Conservation (phyloP, 2,329 filamentous ascomycete species). For the Exophiala oligosperma region DNA sequence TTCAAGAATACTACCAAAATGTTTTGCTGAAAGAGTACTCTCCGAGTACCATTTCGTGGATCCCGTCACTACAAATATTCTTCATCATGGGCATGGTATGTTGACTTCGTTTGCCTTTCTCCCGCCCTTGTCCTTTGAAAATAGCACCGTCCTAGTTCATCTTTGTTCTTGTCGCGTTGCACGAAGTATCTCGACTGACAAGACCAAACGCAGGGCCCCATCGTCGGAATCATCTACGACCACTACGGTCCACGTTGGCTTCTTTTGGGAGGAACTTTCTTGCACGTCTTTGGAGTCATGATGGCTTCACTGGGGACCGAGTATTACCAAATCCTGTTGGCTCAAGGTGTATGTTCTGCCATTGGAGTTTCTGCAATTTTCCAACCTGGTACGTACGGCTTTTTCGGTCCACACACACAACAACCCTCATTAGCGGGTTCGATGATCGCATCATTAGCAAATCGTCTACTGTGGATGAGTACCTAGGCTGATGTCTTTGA, state of each 20-base stretch:
- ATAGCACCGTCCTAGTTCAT: no score
- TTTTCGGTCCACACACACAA: conserved; percentile 14
- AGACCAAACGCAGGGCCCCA: not conserved
- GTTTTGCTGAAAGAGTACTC: conserved; percentile 51
- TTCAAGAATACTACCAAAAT: conserved; percentile 60
- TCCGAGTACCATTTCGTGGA: conserved; percentile 61
- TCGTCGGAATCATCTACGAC: conserved; percentile 40
- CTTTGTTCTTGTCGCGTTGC: no score
- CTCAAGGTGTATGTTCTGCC: conserved; percentile 55
- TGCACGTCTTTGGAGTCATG: conserved; percentile 61
- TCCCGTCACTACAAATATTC: conserved; percentile 54
- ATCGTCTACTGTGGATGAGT: no score
- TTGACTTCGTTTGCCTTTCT: no score
- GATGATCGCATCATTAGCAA: no score
- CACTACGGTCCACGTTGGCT: conserved; percentile 60
- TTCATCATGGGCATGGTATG: conserved; percentile 33
- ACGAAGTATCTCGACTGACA: not conserved
- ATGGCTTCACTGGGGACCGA: conserved; percentile 55
- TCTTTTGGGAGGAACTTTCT: conserved; percentile 49
- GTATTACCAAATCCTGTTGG: conserved; percentile 58
- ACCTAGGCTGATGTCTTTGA: not conserved
- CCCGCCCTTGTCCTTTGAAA: no score
- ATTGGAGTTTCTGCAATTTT: conserved; percentile 53
- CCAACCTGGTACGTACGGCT: conserved; percentile 36
- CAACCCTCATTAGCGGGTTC: no score